A percentile compares a stretch with the other conserved stretches of the same genome.
Evolutionary conservation across 148 eudicot species (phyloP).

Genomic region (Selenicereus undatus): DNA sequence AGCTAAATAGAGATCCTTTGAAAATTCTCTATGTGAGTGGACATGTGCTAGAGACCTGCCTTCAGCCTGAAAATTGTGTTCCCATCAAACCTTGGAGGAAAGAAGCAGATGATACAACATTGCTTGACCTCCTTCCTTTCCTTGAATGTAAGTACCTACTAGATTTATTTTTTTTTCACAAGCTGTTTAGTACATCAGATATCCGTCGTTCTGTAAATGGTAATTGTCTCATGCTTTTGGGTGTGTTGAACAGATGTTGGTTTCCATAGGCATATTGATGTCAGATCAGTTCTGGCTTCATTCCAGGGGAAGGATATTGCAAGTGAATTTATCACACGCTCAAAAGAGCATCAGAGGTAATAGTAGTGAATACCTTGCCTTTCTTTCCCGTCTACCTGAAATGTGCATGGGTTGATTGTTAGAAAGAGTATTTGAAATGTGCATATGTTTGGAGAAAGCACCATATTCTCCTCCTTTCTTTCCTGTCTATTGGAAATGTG

Average conservation of each 20-base stretch:
- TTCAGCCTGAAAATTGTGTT: conserved; percentile 67
- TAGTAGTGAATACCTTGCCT: background rate
- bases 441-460: background rate
- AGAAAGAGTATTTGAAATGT: background rate
- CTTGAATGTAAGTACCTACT: conserved; percentile 54
- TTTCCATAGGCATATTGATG: conserved; percentile 48
- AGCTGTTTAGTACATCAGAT: background rate
- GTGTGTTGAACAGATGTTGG: conserved; percentile 51
- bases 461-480: no score
- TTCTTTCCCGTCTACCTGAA: background rate
- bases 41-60: conserved; percentile 61
- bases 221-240: background rate
- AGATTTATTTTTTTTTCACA: background rate
- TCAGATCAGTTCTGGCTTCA: conserved; percentile 56
- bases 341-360: conserved; percentile 58
- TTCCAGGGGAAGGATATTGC: conserved; percentile 67
- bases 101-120: conserved; percentile 61
- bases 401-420: background rate
- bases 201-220: background rate
- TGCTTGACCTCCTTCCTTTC: conserved; percentile 75
- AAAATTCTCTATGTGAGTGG: conserved; percentile 64
- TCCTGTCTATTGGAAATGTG: no score
- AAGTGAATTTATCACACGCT: conserved; percentile 68
- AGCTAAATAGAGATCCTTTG: conserved; percentile 69
- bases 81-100: conserved; percentile 67